Conservation (phyloP, 2,329 filamentous ascomycete genomes). For the Verticillium nubilum region DNA sequence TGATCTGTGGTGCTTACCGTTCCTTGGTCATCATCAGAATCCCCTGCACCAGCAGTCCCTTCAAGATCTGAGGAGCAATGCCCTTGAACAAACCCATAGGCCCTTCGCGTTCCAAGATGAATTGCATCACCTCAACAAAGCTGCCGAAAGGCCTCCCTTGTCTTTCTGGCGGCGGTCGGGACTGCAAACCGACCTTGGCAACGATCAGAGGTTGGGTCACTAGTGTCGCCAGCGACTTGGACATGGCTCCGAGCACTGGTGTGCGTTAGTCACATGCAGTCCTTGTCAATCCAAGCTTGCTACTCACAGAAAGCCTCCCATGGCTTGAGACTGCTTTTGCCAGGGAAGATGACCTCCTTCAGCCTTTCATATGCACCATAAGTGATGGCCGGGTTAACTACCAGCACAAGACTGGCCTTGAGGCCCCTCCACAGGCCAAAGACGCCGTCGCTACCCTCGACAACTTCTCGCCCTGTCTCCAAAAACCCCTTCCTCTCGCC, state of each 20-base stretch:
- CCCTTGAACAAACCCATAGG: conserved; percentile 86
- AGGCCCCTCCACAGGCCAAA: conserved; percentile 89
- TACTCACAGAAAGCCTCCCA: conserved; percentile 85
- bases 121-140: conserved; percentile 91
- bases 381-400: conserved; percentile 94
- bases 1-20: conserved; percentile 48
- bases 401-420: conserved; percentile 91
- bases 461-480: conserved; percentile 82
- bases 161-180: conserved; percentile 76
- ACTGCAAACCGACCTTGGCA: conserved; percentile 94
- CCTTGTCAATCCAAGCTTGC: background rate
- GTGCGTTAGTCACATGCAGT: background rate
- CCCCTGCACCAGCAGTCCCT: conserved; percentile 89
- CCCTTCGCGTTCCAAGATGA: conserved; percentile 87
- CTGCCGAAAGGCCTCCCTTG: conserved; percentile 89
- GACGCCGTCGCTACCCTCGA: conserved; percentile 85
- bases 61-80: conserved; percentile 87
- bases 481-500: conserved; percentile 78
- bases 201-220: conserved; percentile 94
- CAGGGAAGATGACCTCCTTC: conserved; percentile 71
- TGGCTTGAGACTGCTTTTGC: conserved; percentile 67
- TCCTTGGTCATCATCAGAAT: conserved; percentile 99
- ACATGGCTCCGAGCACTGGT: conserved; percentile 82
- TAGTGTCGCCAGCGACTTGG: conserved; percentile 87
- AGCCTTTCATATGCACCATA: conserved; percentile 95